Base-by-base conservation (phyloP, 179 eudicot species). In the Drosera spatulata region DNA sequence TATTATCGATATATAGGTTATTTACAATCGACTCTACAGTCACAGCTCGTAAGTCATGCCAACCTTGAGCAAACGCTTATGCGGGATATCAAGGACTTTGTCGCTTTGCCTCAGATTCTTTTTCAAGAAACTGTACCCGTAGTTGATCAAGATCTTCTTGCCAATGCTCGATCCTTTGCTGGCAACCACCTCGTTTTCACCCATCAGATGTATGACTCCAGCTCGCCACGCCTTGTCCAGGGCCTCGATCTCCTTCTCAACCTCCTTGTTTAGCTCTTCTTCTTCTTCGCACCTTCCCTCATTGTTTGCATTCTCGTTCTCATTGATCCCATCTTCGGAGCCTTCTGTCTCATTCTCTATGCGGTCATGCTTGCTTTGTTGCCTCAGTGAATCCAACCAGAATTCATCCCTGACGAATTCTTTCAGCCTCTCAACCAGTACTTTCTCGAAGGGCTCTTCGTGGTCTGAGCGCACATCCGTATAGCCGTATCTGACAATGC, bases 401-500 rank as follows among this genome's bases (percentile, higher is more conserved):
- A 67, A 66, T 42, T 86, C 81, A 10, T 77, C 79, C 43, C 66
- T 51, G 13, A 80, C 69, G 53, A 78, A 88, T 44, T 69, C 81
- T 75, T 86, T 84, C 39, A 89, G 58, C 57, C 82, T 57, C n/a
- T 79, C 83, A 0, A 79, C 58, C 38, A 86, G 52, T 53, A 79
- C 10, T 41, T 15, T 71, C 60, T 89, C 96, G 10, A 89, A 82
- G 2, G 85, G 64, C 67, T 79, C 83, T 0, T 77, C 65, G 61
- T 82, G 85, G 10, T 58, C 73, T 22, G 33, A 22, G 2, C 79
- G 65, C 7, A 56, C 59, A 33, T 86, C 95, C 0, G 77, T 80
- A 73, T 86, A 89, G 8, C 96, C 91, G 12, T 84, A 89, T 61
- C 96, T 69, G 10, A 84, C 95, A n/a, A 84, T 87, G 53, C 96